A percentile compares a stretch with the other conserved stretches of the same genome.
These are phyloP conservation scores for Zea luxurians DNA, from an alignment of 176 grass and related monocot genomes.

Conservation along the genomic window DNA sequence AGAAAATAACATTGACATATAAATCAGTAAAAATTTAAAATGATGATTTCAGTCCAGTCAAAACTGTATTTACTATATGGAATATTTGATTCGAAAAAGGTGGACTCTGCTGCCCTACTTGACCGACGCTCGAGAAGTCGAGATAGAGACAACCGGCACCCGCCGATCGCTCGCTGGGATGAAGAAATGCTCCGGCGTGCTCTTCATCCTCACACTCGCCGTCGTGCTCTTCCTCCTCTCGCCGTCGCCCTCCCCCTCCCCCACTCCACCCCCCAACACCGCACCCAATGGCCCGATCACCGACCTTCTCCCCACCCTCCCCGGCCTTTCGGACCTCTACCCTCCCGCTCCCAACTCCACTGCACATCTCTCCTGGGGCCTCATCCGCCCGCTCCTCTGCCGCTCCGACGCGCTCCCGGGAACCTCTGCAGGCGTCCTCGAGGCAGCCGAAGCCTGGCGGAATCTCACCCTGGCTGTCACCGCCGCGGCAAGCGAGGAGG, in stretches of 20 bases:
- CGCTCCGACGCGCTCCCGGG: slow-evolving; percentile 72
- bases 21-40: no score
- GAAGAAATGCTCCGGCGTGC: slow-evolving; percentile 60
- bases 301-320: slow-evolving; percentile 36
- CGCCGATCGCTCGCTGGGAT: slow-evolving; percentile 13
- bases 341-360: slow-evolving; percentile 45
- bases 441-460: slow-evolving; percentile 59
- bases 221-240: slow-evolving; percentile 45
- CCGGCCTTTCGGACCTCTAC: slow-evolving; percentile 54
- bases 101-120: no score
- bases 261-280: slow-evolving; percentile 11
- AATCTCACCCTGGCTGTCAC: slow-evolving; percentile 45
- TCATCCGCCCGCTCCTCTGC: slow-evolving; percentile 62
- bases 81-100: no score
- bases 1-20: no score
- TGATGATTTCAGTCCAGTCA: no score
- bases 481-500: not conserved
- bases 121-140: not conserved
- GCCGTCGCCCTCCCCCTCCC: slow-evolving; percentile 45
- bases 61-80: no score
- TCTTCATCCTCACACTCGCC: slow-evolving; percentile 47
- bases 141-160: not conserved
- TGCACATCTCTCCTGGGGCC: slow-evolving; percentile 51
- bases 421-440: slow-evolving; percentile 51
- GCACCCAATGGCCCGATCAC: not conserved